Conservation (phyloP, 148 eudicot genomes). For the Heliamphora exappendiculata region DNA sequence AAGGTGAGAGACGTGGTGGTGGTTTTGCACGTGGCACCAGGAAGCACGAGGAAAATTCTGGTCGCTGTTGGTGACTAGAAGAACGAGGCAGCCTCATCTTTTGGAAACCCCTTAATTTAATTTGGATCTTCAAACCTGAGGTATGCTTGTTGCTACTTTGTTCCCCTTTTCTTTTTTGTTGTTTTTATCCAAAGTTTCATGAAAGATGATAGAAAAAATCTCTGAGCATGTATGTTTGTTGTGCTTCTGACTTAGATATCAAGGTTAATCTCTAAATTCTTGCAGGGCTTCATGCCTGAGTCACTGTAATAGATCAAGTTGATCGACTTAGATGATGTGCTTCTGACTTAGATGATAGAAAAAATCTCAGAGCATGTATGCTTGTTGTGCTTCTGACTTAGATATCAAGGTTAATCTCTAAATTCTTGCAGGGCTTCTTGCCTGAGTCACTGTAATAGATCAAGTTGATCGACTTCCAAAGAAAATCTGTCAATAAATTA, state of each 20-base stretch:
- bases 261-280: background rate
- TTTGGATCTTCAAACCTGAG: slow-evolving; percentile 7
- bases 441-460: slow-evolving; percentile 4
- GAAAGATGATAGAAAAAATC: background rate
- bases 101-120: background rate
- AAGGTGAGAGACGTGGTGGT: slow-evolving; percentile 90
- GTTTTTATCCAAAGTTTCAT: background rate
- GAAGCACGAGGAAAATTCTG: slow-evolving; percentile 54
- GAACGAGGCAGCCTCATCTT: background rate
- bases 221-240: slow-evolving; percentile 7
- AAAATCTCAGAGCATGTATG: too few relatives aligned
- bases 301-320: slow-evolving; percentile 4
- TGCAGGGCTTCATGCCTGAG: background rate
- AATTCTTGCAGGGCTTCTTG: background rate
- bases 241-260: background rate
- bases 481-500: background rate
- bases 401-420: background rate
- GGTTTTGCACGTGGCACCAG: slow-evolving; percentile 58
- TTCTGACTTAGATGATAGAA: too few relatives aligned
- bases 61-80: slow-evolving; percentile 47
- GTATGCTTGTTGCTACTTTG: slow-evolving; percentile 6
- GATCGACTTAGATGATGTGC: background rate
- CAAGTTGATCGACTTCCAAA: background rate
- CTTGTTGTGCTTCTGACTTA: background rate
- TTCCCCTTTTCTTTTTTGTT: background rate